A percentile compares a stretch with the other conserved stretches of the same genome.
These are phyloP conservation scores for Penicillium psychrofluorescens DNA, from an alignment of 495 filamentous ascomycete genomes.

Conservation along the genomic window DNA sequence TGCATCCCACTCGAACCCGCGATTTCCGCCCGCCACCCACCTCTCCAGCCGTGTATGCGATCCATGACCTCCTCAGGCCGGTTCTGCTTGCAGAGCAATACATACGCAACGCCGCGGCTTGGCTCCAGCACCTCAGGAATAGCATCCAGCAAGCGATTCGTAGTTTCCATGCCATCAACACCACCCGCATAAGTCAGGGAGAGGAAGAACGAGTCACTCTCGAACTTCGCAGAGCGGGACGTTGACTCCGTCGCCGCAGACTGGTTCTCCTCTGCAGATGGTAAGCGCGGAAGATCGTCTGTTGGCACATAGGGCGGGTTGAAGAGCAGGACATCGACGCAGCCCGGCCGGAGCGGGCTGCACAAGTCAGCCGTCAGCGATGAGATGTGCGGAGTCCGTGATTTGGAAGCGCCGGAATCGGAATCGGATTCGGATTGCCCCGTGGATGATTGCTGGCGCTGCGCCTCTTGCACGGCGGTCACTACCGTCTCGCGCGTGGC, in stretches of 20 bases:
- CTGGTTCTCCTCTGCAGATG: slow-evolving; percentile 19
- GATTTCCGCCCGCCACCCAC: slow-evolving; percentile 66
- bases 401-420: not conserved
- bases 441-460: slow-evolving; percentile 5
- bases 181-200: slow-evolving; percentile 85
- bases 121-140: slow-evolving; percentile 55
- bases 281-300: slow-evolving; percentile 52
- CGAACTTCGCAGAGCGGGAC: slow-evolving; percentile 39
- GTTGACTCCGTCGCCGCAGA: slow-evolving; percentile 8
- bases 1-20: slow-evolving; percentile 76
- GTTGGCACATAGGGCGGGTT: slow-evolving; percentile 97
- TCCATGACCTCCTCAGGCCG: slow-evolving; percentile 66
- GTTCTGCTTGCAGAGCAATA: slow-evolving; percentile 86
- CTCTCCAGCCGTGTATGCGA: slow-evolving; percentile 47
- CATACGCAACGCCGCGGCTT: slow-evolving; percentile 69
- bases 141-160: slow-evolving; percentile 62
- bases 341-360: slow-evolving; percentile 42
- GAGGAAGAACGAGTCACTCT: slow-evolving; percentile 72
- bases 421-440: not conserved
- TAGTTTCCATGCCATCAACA: slow-evolving; percentile 85
- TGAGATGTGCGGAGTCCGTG: slow-evolving; percentile 43
- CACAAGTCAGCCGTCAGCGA: slow-evolving; percentile 60
- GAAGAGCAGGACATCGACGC: slow-evolving; percentile 82
- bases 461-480: slow-evolving; percentile 37
- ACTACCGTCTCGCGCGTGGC: slow-evolving; percentile 57